Conservation (phyloP, 1,139 yeast species). For the Spathaspora jeffriesii region DNA sequence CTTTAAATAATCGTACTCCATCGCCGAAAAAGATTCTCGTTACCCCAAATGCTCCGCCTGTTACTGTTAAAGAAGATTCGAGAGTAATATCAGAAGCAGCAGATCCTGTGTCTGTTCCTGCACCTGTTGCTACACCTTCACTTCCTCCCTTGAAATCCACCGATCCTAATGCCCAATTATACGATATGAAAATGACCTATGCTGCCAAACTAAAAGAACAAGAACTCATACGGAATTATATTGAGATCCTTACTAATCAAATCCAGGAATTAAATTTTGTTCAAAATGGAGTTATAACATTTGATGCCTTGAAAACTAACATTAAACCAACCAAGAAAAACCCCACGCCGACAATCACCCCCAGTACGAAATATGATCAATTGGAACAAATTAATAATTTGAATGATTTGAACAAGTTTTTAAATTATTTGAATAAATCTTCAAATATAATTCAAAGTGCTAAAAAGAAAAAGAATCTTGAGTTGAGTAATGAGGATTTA, state of each 20-base stretch:
- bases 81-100: background rate
- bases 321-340: background rate
- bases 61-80: constrained; percentile 2
- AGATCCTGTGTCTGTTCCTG: background rate
- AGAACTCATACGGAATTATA: constrained; percentile 44
- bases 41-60: constrained; percentile 6
- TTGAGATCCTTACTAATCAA: constrained; percentile 45
- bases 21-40: background rate
- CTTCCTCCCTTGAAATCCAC: constrained; percentile 13
- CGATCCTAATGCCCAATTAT: constrained; percentile 18
- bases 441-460: constrained; percentile 43
- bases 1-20: constrained; percentile 1
- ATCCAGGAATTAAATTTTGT: constrained; percentile 47
- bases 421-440: constrained; percentile 40
- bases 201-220: constrained; percentile 45
- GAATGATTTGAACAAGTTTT: constrained; percentile 43
- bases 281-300: constrained; percentile 47
- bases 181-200: constrained; percentile 32
- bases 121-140: constrained; percentile 7
- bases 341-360: constrained; percentile 1
- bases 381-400: constrained; percentile 42
- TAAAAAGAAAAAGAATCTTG: constrained; percentile 25
- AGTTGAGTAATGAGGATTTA: constrained; percentile 13
- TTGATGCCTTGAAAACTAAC: constrained; percentile 35
- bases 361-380: constrained; percentile 28